Conservation (phyloP, 1,284 basidiomycete genomes). For the Ustilago loliicola region DNA sequence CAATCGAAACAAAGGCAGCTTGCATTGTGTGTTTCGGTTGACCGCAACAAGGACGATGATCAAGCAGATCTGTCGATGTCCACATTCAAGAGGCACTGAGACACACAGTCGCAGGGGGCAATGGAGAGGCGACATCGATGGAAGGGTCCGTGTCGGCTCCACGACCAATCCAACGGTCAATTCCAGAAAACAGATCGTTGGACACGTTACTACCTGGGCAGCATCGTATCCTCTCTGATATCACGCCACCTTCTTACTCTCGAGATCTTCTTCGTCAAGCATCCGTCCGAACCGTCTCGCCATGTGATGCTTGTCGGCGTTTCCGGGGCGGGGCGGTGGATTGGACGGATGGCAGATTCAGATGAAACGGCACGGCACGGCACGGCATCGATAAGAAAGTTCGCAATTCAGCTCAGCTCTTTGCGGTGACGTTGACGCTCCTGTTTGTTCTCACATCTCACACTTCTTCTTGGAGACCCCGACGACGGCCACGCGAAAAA, state of each 20-base stretch:
- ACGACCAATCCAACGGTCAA: neutral
- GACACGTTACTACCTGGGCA: too few species aligned
- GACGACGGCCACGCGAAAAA: neutral
- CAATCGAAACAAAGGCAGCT: too few species aligned
- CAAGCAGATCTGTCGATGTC: neutral
- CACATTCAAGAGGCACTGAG: neutral
- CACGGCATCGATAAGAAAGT: constrained; percentile 41
- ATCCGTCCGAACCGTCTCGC: too few species aligned
- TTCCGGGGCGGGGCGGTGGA: too few species aligned
- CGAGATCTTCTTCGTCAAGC: too few species aligned
- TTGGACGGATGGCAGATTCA: too few species aligned
- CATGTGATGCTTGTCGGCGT: neutral
- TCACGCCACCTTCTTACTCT: too few species aligned
- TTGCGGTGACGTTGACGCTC: constrained; percentile 16
- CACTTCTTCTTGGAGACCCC: neutral
- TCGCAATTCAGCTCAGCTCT: neutral
- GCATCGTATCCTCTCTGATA: too few species aligned
- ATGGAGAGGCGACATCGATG: neutral
- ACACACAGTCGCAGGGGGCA: neutral
- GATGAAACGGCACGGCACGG: too few species aligned
- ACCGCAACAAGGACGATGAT: too few species aligned
- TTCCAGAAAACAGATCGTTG: neutral
- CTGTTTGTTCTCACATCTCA: too few species aligned
- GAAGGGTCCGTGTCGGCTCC: neutral
- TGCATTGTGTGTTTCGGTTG: too few species aligned